Conservation (phyloP, 73 alveolate species). For the Symbiodinium pilosum region DNA sequence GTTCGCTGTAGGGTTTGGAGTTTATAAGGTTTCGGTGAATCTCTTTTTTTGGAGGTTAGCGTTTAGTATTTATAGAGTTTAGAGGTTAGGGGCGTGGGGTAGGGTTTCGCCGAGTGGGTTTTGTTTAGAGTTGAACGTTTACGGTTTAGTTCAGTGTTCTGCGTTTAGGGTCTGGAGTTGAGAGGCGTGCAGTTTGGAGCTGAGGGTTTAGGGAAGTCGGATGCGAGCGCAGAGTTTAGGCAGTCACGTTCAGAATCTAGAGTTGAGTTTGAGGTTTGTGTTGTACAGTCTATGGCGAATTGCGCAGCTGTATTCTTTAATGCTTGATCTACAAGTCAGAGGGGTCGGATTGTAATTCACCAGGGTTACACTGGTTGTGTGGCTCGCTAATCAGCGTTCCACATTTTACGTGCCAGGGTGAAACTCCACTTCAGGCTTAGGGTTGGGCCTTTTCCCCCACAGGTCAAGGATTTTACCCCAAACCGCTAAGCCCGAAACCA, state of each 20-base stretch:
- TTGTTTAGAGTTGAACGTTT: not conserved
- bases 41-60: not conserved
- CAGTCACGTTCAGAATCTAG: not conserved
- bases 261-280: not conserved
- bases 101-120: constrained; percentile 1
- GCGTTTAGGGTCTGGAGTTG: not conserved
- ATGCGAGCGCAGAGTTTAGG: too few relatives aligned
- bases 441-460: not conserved
- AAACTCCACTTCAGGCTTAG: not conserved
- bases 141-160: too few relatives aligned
- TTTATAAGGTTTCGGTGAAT: not conserved
- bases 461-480: not conserved
- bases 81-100: not conserved
- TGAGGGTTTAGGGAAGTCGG: not conserved
- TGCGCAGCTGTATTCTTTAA: too few relatives aligned
- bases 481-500: not conserved
- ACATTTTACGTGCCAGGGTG: not conserved
- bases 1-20: not conserved
- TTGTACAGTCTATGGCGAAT: not conserved
- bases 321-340: not conserved
- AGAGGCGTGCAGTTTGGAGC: not conserved
- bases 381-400: not conserved
- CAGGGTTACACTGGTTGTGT: not conserved
- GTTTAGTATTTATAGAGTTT: not conserved
- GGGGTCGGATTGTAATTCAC: not conserved